phyloP scores from a whole-genome alignment of 495 filamentous ascomycete genomes.

The Xylaria flabelliformis region DNA sequence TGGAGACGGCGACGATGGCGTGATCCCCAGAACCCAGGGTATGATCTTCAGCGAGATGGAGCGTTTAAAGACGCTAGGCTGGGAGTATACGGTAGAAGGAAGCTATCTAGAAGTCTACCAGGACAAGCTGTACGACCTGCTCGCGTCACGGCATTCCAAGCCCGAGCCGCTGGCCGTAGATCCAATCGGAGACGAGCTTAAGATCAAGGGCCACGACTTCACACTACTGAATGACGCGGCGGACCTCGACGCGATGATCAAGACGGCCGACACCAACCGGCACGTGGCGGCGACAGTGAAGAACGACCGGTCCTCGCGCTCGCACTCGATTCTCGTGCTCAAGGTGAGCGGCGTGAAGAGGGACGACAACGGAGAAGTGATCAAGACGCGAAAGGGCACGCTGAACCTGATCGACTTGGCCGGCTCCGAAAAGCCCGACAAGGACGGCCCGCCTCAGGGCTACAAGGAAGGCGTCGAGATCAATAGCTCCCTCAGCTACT shows the following conservation, averaged over 20 bases:
- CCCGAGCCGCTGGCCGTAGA: conserved; percentile 85
- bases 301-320: conserved; percentile 91
- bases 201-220: conserved; percentile 62
- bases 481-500: conserved; percentile 88
- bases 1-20: conserved; percentile 72
- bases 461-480: conserved; percentile 97
- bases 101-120: conserved; percentile 99
- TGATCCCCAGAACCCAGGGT: conserved; percentile 92
- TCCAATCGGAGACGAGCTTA: conserved; percentile 55
- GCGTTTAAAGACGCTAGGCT: conserved; percentile 84
- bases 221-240: conserved; percentile 79
- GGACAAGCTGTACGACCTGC: conserved; percentile 91
- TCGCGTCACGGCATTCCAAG: conserved; percentile 84
- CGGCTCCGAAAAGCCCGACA: conserved; percentile 88
- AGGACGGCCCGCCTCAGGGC: conserved; percentile 80
- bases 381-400: conserved; percentile 87
- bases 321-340: conserved; percentile 96
- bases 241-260: conserved; percentile 81
- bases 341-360: conserved; percentile 69
- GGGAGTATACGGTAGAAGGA: conserved; percentile 92
- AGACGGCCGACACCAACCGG: conserved; percentile 78
- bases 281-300: conserved; percentile 95
- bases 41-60: conserved; percentile 91
- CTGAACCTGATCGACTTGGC: conserved; percentile 96
- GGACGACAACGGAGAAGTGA: conserved; percentile 73